Base-by-base conservation (phyloP, 768 basidiomycete genomes). In the Lentinula guzmanii region DNA sequence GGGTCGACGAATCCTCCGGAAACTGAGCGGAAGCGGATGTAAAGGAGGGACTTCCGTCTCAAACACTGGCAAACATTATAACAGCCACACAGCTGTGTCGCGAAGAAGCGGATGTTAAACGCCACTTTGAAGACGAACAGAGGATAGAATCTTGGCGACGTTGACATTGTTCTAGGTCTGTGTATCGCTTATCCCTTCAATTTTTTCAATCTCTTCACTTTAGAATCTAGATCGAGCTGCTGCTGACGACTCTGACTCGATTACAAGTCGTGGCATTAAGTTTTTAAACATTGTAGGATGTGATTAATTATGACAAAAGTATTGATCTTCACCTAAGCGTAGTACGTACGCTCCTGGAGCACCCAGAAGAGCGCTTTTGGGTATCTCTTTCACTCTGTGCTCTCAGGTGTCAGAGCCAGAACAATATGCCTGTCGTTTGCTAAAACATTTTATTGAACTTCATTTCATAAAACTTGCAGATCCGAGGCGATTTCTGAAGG, bases 11-110 rank as follows among this genome's bases (percentile, higher is more conserved):
- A 24, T 8, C 15, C 48, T 50, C 48, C 48, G 48, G 48, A 5
- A 56, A n/a, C 55, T 56, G 55, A 56, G 55, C 39, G 55, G 41
- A 56, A 41, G 55, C 39, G 55, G 55, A 56, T 24, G 55, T 28
- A 31, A 28, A 41, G 28, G 37, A 18, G 37, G 53, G 39, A 58
- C 56, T 24, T 59, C 35, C 58, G 58, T 13, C 28, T 59, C 18
- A 59, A 59, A 59, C 48, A 59, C 24, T 24, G 5, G 45, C n/a
- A 46, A 46, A 48, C 31, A 24, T 34, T 5, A 7, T 16, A 50
- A 59, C 33, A 59, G 58, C 58, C 58, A 59, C 58, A 41, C 37
- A 39, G 37, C 37, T 39, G 55, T 52, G 52, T 52, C 8, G 11
- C 52, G 11, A 8, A 33, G 16, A 21, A 37, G 5, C 37, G 11